These are phyloP conservation scores for Calonectria ilicicola DNA, from an alignment of 2,329 filamentous ascomycete genomes.

Conservation along the genomic window DNA sequence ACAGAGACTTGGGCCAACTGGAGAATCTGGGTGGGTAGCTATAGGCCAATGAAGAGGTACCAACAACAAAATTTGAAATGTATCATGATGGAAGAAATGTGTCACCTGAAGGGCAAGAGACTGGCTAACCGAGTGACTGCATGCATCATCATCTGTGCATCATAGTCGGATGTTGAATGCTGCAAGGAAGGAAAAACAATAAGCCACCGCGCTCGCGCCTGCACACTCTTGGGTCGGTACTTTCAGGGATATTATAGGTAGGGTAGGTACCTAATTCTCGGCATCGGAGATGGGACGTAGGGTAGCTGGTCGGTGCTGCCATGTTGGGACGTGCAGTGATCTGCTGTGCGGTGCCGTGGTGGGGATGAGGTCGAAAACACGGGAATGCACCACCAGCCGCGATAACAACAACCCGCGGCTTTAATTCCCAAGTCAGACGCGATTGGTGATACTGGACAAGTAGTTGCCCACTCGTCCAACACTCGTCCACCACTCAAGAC, in stretches of 20 bases:
- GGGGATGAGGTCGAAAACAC: not conserved
- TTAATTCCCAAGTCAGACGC: not conserved
- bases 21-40: conserved; percentile 31
- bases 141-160: not conserved
- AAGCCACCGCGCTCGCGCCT: not conserved
- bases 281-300: not conserved
- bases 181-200: not conserved
- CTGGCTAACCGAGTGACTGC: no score
- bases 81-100: conserved; percentile 30
- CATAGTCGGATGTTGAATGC: not conserved
- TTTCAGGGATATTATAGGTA: not conserved
- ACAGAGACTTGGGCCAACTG: conserved; percentile 30
- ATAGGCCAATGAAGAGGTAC: conserved; percentile 35
- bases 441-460: not conserved
- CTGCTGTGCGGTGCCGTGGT: not conserved
- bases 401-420: not conserved
- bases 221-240: not conserved
- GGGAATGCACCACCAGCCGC: not conserved
- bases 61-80: conserved; percentile 26
- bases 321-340: not conserved
- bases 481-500: not conserved
- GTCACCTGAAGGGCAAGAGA: not conserved
- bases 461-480: no score
- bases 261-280: not conserved
- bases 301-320: not conserved